Evolutionary conservation across 140 eudicot species (phyloP).

Genomic region (Flaveria floridana): DNA sequence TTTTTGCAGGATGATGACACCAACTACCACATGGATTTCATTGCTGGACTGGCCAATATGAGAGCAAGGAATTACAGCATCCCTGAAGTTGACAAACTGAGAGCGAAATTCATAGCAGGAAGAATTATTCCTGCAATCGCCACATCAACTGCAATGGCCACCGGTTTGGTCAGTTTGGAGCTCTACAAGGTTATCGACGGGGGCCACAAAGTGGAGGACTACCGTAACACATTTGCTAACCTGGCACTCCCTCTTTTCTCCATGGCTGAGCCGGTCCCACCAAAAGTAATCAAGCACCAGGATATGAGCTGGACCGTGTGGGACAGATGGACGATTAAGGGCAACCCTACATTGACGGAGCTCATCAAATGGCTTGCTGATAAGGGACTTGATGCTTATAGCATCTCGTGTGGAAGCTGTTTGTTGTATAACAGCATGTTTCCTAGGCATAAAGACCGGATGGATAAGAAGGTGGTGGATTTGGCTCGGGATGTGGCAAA

Average conservation of each 20-base stretch:
- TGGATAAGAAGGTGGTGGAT: constrained; percentile 74
- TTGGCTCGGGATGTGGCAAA: constrained; percentile 73
- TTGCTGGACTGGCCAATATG: no score
- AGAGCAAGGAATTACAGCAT: no score
- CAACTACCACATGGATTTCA: no score
- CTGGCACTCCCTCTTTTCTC: constrained; percentile 79
- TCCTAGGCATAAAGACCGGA: constrained; percentile 63
- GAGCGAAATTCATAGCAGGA: no score
- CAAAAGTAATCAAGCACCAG: constrained; percentile 61
- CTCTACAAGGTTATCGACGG: constrained; percentile 70
- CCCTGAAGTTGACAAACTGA: no score
- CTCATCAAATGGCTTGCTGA: constrained; percentile 62
- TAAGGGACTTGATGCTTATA: constrained; percentile 69
- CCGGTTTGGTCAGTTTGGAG: constrained; percentile 79
- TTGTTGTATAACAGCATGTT: constrained; percentile 71
- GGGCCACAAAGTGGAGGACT: constrained; percentile 69
- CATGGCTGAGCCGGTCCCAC: constrained; percentile 76
- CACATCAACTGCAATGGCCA: constrained; percentile 80
- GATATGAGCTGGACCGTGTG: constrained; percentile 82
- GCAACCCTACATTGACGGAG: constrained; percentile 62
- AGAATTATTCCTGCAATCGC: constrained; percentile 77
- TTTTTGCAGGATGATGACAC: constrained; percentile 63
- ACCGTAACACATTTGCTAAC: constrained; percentile 81
- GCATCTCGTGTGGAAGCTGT: constrained; percentile 76
- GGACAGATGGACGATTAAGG: constrained; percentile 72